Base-by-base conservation (phyloP, 176 grass and related monocot species). In the Alloteropsis semialata region DNA sequence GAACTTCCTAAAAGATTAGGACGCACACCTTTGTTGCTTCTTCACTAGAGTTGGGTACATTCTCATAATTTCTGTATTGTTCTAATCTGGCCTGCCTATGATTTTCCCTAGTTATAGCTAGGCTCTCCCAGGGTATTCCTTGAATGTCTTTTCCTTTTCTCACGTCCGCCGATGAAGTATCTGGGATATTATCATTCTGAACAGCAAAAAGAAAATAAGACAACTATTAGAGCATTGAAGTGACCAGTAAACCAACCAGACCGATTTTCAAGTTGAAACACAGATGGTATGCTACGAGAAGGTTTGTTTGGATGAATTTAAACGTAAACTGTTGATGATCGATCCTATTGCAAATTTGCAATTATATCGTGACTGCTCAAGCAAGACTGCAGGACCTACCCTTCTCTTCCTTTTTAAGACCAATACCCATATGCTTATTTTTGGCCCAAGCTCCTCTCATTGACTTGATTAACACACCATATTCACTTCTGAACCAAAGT, bases 61-160 rank as follows among this genome's bases (percentile, higher is more conserved):
- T 98, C 69, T 98, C 91, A 83, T 98, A 98, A 69, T 98, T 98
- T 72, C 88, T 98, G 83, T 98, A 98, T 76, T 93, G 89, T 27
- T 95, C 91, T 86, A 95, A 79, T 89, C 96, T 95, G 36, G 88
- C 90, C 70, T 95, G 79, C 34, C 96, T 88, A 73, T 93, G 93
- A 59, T 87, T 93, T 36, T 98, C 89, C 39, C 96, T 79, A 18
- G 93, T 90, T 77, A 95, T 91, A 72, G 79, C 75, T 76, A 98
- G 68, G 54, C 63, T 83, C 25, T 88, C 80, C 96, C 96, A 98
- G 54, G 96, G 93, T 88, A 98, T 98, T 76, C 96, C 96, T 90
- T 98, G 96, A 65, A 98, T 95, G 42, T 98, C 96, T 73, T 88
- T 95, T 82, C 87, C 96, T 88, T 92, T 95, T 79, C 86, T 92